Percentiles rank a stretch among this genome's conserved stretches.
phyloP scores from a whole-genome alignment of 768 basidiomycete genomes.

The Clitopilus passeckerianus region DNA sequence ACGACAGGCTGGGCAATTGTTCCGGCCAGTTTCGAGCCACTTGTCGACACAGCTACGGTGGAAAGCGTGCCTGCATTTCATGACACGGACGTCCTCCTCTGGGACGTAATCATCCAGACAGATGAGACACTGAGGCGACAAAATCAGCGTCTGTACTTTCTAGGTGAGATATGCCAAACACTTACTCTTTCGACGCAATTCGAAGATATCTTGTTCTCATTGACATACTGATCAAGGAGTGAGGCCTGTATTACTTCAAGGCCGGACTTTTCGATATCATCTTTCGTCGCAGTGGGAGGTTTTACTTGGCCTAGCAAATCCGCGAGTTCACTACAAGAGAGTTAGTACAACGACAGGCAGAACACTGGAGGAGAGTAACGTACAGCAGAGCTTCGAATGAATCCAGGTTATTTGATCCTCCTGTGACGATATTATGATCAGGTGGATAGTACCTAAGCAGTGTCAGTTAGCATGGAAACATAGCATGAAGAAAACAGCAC shows the following conservation, averaged over 20 bases:
- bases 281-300: slow-evolving; percentile 75
- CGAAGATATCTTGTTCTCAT: slow-evolving; percentile 58
- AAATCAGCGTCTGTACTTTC: neutral
- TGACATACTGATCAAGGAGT: slow-evolving; percentile 50
- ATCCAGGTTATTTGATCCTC: slow-evolving; percentile 61
- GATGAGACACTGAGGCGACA: slow-evolving; percentile 58
- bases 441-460: slow-evolving; percentile 81
- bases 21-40: slow-evolving; percentile 81
- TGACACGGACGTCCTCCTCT: slow-evolving; percentile 75
- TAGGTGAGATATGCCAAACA: slow-evolving; percentile 4
- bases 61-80: slow-evolving; percentile 87
- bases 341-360: slow-evolving; percentile 1
- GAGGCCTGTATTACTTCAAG: slow-evolving; percentile 66
- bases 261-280: slow-evolving; percentile 83
- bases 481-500: slow-evolving; percentile 11
- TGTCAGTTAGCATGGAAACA: neutral
- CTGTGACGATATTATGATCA: slow-evolving; percentile 85
- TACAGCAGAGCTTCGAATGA: slow-evolving; percentile 79
- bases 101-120: slow-evolving; percentile 83
- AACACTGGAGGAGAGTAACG: slow-evolving; percentile 20
- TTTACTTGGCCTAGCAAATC: slow-evolving; percentile 81
- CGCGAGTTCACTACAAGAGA: slow-evolving; percentile 60
- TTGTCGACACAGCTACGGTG: slow-evolving; percentile 85
- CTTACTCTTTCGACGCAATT: slow-evolving; percentile 79
- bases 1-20: slow-evolving; percentile 92